Percentiles rank a stretch among this genome's conserved stretches.
Evolutionary conservation across 305 asterid species (phyloP).

Genomic region (Plantago lanceolata): DNA sequence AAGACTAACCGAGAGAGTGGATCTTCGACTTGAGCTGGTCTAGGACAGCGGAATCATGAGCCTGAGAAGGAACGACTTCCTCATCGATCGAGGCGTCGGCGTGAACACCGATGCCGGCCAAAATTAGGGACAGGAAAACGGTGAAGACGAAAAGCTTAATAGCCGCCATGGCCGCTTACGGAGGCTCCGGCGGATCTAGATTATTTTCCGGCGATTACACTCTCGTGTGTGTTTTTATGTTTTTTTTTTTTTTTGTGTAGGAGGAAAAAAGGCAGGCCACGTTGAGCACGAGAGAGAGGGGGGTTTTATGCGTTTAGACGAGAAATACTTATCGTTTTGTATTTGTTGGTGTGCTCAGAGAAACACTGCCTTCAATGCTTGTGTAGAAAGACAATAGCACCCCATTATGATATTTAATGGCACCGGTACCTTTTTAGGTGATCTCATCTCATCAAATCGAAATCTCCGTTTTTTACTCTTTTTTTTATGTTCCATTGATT

Average conservation of each 20-base stretch:
- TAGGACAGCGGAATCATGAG: conserved; percentile 28
- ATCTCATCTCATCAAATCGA: too few species aligned
- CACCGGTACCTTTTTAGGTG: too few species aligned
- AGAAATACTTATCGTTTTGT: too few species aligned
- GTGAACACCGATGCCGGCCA: conserved; percentile 27
- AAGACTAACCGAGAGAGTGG: conserved; percentile 48
- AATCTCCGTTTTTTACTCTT: too few species aligned
- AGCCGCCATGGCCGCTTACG: conserved; percentile 36
- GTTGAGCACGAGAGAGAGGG: conserved; percentile 7
- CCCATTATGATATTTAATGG: too few species aligned
- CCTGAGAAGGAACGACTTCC: conserved; percentile 32
- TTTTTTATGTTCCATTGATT: too few species aligned
- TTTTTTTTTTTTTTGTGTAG: neutral
- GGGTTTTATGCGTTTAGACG: too few species aligned
- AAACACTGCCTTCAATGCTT: too few species aligned
- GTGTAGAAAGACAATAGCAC: too few species aligned
- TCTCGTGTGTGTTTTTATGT: neutral
- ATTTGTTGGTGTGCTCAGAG: too few species aligned
- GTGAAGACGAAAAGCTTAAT: conserved; percentile 26
- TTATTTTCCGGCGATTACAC: neutral
- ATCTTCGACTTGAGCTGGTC: conserved; percentile 51
- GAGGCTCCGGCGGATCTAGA: conserved; percentile 24
- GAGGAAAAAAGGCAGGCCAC: neutral
- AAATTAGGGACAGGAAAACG: conserved; percentile 24
- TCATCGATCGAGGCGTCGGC: conserved; percentile 23